phyloP scores from a whole-genome alignment of 1,284 basidiomycete species.

The Kalmanozyma brasiliensis region DNA sequence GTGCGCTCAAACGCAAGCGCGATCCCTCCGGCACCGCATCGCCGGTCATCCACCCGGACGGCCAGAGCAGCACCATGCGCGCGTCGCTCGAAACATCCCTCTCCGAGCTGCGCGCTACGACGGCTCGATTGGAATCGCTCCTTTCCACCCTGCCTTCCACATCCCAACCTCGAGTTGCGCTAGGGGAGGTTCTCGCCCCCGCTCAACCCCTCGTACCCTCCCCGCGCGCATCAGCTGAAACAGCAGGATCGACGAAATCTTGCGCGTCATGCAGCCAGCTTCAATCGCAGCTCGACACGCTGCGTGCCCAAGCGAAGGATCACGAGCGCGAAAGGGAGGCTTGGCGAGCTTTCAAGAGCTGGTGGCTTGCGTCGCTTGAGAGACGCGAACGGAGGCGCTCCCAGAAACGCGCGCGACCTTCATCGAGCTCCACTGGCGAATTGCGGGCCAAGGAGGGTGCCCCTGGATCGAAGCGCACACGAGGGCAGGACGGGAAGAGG shows the following conservation, averaged over 20 bases:
- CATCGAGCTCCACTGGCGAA: too few relatives aligned
- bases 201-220: constrained; percentile 1
- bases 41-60: not conserved
- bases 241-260: not conserved
- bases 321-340: constrained; percentile 21
- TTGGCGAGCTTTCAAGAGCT: constrained; percentile 36
- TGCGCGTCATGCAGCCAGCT: not conserved
- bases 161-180: not conserved
- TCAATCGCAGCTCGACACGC: not conserved
- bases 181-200: not conserved
- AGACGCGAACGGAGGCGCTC: constrained; percentile 11
- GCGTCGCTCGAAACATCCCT: constrained; percentile 6
- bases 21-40: not conserved
- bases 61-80: not conserved
- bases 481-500: too few relatives aligned
- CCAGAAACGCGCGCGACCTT: not conserved
- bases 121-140: constrained; percentile 4
- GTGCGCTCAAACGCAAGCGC: constrained; percentile 18
- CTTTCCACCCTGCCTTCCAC: not conserved
- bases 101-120: not conserved
- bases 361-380: constrained; percentile 28
- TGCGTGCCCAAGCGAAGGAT: not conserved
- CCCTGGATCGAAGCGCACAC: too few relatives aligned
- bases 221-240: not conserved
- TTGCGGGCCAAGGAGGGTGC: too few relatives aligned